A percentile compares a stretch with the other conserved stretches of the same genome.
phyloP scores from a whole-genome alignment of 1,139 yeast species.

The Taphrina deformans region DNA sequence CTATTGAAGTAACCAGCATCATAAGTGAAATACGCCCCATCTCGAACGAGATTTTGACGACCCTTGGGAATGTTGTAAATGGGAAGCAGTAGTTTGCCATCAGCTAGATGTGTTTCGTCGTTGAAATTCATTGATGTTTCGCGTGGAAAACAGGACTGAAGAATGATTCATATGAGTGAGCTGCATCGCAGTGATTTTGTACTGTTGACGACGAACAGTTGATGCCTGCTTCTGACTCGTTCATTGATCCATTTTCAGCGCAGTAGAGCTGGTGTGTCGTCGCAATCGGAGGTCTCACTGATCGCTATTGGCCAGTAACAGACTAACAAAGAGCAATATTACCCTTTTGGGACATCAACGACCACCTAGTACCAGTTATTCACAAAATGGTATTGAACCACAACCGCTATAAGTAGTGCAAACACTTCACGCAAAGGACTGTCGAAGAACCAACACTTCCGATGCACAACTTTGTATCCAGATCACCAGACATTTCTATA shows the following conservation, averaged over 20 bases:
- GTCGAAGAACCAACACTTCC: too few relatives aligned
- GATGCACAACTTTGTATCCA: slow-evolving; percentile 9
- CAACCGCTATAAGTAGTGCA: not conserved
- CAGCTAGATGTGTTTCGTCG: not conserved
- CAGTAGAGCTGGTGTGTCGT: not conserved
- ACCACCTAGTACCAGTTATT: too few relatives aligned
- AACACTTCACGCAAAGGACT: not conserved
- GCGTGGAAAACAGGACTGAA: too few relatives aligned
- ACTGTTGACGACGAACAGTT: not conserved
- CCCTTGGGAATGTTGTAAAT: slow-evolving; percentile 7
- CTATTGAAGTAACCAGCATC: not conserved
- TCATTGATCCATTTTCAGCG: not conserved
- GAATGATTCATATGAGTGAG: too few relatives aligned
- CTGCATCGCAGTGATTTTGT: not conserved
- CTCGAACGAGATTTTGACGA: slow-evolving; percentile 1
- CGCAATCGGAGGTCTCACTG: not conserved
- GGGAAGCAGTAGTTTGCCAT: slow-evolving; percentile 17
- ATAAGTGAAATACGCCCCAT: not conserved
- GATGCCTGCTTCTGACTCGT: not conserved
- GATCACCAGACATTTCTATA: not conserved
- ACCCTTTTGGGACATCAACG: not conserved
- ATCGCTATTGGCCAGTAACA: not conserved
- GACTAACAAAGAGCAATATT: not conserved
- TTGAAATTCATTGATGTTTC: not conserved
- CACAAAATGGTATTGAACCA: too few relatives aligned